phyloP scores from a whole-genome alignment of 2,329 filamentous ascomycete genomes.

The Monilinia vaccinii-corymbosi region DNA sequence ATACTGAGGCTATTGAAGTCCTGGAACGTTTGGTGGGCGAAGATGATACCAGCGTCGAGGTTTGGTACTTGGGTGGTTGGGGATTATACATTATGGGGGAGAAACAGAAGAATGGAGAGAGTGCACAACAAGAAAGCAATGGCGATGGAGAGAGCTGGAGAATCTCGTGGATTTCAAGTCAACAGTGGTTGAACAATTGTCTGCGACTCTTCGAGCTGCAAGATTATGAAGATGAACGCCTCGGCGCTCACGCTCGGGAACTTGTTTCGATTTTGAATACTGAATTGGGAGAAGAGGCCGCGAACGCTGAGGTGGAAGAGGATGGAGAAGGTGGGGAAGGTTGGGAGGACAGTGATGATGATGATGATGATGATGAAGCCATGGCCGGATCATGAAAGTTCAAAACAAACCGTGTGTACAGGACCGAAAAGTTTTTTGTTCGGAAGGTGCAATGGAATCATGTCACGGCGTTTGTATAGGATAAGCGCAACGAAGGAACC shows the following conservation, averaged over 20 bases:
- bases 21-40: slow-evolving; percentile 76
- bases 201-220: slow-evolving; percentile 68
- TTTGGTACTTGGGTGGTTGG: slow-evolving; percentile 96
- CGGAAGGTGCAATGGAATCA: background rate
- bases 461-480: slow-evolving; percentile 13
- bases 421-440: background rate
- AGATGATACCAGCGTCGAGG: slow-evolving; percentile 89
- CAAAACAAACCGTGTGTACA: background rate
- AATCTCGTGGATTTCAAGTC: slow-evolving; percentile 60
- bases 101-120: slow-evolving; percentile 43
- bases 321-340: slow-evolving; percentile 38
- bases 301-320: slow-evolving; percentile 44
- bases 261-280: slow-evolving; percentile 54
- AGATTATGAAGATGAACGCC: slow-evolving; percentile 76
- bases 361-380: slow-evolving; percentile 39
- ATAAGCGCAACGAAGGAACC: background rate
- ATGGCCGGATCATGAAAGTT: slow-evolving; percentile 41
- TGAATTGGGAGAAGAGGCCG: slow-evolving; percentile 54
- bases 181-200: slow-evolving; percentile 75
- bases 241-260: slow-evolving; percentile 67
- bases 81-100: slow-evolving; percentile 72
- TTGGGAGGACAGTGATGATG: slow-evolving; percentile 37
- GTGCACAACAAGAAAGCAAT: slow-evolving; percentile 26
- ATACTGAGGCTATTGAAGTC: slow-evolving; percentile 75
- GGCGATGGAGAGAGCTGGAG: slow-evolving; percentile 35